A percentile compares a stretch with the other conserved stretches of the same genome.
Conservation (phyloP, 495 filamentous ascomycete genomes). For the Penicillium canescens region DNA sequence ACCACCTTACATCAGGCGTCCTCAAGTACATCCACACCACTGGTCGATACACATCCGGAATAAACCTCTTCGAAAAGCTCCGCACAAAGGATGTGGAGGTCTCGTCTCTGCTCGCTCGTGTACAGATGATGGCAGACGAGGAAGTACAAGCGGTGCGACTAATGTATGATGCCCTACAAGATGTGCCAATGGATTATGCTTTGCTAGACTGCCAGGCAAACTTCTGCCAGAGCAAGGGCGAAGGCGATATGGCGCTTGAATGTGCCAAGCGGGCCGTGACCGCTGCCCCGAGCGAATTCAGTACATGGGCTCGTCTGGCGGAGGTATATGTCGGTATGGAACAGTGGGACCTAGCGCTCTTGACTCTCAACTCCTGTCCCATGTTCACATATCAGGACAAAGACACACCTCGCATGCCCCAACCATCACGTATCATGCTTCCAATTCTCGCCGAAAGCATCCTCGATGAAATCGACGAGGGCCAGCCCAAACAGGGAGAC, state of each 20-base stretch:
- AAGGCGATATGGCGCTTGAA: constrained; percentile 80
- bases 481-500: constrained; percentile 68
- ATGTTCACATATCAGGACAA: constrained; percentile 99
- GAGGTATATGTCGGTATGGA: constrained; percentile 91
- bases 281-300: constrained; percentile 93
- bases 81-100: constrained; percentile 89
- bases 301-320: constrained; percentile 91
- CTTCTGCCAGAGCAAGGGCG: constrained; percentile 89
- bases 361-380: constrained; percentile 97
- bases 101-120: constrained; percentile 85
- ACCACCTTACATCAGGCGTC: constrained; percentile 87
- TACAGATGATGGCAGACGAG: constrained; percentile 90
- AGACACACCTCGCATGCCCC: constrained; percentile 90
- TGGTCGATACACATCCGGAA: constrained; percentile 90
- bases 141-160: constrained; percentile 91
- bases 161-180: constrained; percentile 81
- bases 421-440: constrained; percentile 80
- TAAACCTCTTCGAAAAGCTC: constrained; percentile 97
- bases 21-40: constrained; percentile 97
- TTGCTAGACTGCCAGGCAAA: constrained; percentile 90
- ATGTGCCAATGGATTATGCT: constrained; percentile 94
- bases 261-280: constrained; percentile 93
- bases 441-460: constrained; percentile 87
- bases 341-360: constrained; percentile 88
- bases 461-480: constrained; percentile 93